A percentile compares a stretch with the other conserved stretches of the same genome.
These are phyloP conservation scores for Populus ilicifolia DNA, from an alignment of 345 rosid genomes.

Conservation along the genomic window DNA sequence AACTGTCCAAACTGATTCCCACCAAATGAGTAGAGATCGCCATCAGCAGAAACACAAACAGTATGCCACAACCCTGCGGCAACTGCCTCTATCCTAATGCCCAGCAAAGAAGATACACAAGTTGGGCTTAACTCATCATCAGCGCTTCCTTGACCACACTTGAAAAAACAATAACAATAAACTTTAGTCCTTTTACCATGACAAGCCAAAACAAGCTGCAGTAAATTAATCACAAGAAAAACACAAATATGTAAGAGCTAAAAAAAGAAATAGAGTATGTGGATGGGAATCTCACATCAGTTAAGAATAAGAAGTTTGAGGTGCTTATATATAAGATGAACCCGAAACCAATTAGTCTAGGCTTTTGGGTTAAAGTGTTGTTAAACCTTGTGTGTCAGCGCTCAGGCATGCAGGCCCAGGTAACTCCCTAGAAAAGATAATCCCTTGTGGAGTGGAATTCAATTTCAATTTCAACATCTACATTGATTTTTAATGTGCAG, in stretches of 20 bases:
- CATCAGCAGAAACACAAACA: constrained; percentile 75
- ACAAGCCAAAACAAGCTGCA: constrained; percentile 6
- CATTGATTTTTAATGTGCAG: constrained; percentile 30
- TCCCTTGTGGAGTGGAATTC: constrained; percentile 45
- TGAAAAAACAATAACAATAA: constrained; percentile 23
- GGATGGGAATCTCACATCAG: too few species aligned
- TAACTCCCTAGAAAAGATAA: neutral
- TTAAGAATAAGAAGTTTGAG: too few species aligned
- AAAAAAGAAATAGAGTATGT: constrained; percentile 24
- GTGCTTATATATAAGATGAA: too few species aligned
- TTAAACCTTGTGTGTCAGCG: too few species aligned
- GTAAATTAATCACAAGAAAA: constrained; percentile 1
- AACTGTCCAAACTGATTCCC: constrained; percentile 98
- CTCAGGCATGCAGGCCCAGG: too few species aligned
- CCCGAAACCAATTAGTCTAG: too few species aligned
- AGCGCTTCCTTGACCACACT: constrained; percentile 99
- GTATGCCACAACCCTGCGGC: constrained; percentile 99
- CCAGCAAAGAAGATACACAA: constrained; percentile 83
- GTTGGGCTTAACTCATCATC: constrained; percentile 87
- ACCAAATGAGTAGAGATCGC: constrained; percentile 87
- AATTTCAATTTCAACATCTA: constrained; percentile 55
- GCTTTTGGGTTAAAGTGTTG: too few species aligned
- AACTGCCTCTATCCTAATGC: constrained; percentile 65
- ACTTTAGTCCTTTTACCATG: constrained; percentile 6
- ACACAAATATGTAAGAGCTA: neutral